Evolutionary conservation across 208 protist species (phyloP), one percentile per base, ranked within the genome.

Genomic region (Leishmania mexicana): DNA sequence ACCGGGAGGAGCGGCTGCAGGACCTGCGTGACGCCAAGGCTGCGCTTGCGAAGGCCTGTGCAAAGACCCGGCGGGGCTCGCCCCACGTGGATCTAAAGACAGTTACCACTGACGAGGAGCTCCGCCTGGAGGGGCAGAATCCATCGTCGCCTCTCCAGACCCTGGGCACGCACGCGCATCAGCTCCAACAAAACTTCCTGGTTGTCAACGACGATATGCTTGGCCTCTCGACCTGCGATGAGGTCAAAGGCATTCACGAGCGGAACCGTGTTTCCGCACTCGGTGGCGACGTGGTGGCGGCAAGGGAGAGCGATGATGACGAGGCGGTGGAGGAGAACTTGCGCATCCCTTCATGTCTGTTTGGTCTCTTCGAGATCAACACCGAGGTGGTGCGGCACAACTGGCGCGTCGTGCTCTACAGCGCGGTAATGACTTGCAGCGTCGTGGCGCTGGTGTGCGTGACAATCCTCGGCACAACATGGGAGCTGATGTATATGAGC

Each of bases 371-470:
- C 74, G 83, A 87, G 76, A 67, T 87, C 53, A 87, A 87, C 75
- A 62, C 73, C n/a, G 58, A 81, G 38, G 82, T 88, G 38, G 74
- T 88, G 28, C 54, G 31, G n/a, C 60, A 72, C 58, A 83, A 86
- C 85, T 86, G 81, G 83, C 38, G 67, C 38, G 76, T 89, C 15
- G 76, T 85, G 64, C 21, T 74, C 79, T 87, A 86, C 81, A 86
- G 86, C 75, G 75, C 79, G 45, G 42, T 88, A 35, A 89, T 91
- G 83, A 85, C 82, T 31, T 72, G 57, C 13, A 76, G 79, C n/a
- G 87, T 89, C 28, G 79, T 89, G 58, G 76, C 80, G 53, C 81
- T 86, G 83, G 76, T 81, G 78, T 78, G 73, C 49, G 81, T 92
- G 57, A 87, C 84, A 28, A 75, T 89, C 38, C 80, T 86, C 31